These are phyloP conservation scores for Coemansia sp. DNA, from an alignment of 192 early-diverging fungal genomes.

Conservation along the genomic window DNA sequence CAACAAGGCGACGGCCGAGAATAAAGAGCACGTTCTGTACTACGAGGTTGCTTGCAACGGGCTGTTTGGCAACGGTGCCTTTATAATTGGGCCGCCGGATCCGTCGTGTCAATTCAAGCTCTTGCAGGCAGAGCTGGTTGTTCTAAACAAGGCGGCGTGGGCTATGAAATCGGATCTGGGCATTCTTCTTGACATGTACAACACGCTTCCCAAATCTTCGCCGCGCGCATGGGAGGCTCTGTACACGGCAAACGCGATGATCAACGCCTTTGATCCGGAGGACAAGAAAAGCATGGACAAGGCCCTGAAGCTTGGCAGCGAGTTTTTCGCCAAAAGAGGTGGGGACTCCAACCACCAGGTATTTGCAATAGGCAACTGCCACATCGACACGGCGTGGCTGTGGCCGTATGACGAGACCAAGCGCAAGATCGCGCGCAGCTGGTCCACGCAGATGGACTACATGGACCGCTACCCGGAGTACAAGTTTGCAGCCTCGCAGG, in stretches of 20 bases:
- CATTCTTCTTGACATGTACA: slow-evolving; percentile 69
- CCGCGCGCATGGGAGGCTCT: slow-evolving; percentile 79
- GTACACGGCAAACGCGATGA: slow-evolving; percentile 72
- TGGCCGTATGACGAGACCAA: slow-evolving; percentile 99
- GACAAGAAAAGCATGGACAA: slow-evolving; percentile 44
- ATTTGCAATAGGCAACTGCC: slow-evolving; percentile 91
- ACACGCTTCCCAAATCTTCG: slow-evolving; percentile 67
- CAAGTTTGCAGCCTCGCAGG: slow-evolving; percentile 92
- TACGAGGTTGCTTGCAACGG: slow-evolving; percentile 92
- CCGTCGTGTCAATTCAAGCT: slow-evolving; percentile 65
- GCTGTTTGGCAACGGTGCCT: slow-evolving; percentile 75
- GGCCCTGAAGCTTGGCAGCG: slow-evolving; percentile 48
- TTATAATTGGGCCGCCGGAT: slow-evolving; percentile 60
- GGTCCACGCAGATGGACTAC: slow-evolving; percentile 75
- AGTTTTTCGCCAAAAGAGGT: slow-evolving; percentile 70
- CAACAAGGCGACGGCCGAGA: slow-evolving; percentile 42
- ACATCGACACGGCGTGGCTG: slow-evolving; percentile 91
- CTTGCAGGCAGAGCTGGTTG: slow-evolving; percentile 64
- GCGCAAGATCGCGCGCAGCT: slow-evolving; percentile 85
- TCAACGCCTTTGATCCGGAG: slow-evolving; percentile 64
- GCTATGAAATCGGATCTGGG: slow-evolving; percentile 75
- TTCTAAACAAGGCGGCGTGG: slow-evolving; percentile 70
- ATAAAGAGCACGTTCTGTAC: slow-evolving; percentile 65
- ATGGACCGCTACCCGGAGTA: slow-evolving; percentile 90
- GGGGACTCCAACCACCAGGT: slow-evolving; percentile 68